Evolutionary conservation across 2,329 filamentous ascomycete genomes (phyloP).

Genomic region (Purpureocillium takamizusanense): DNA sequence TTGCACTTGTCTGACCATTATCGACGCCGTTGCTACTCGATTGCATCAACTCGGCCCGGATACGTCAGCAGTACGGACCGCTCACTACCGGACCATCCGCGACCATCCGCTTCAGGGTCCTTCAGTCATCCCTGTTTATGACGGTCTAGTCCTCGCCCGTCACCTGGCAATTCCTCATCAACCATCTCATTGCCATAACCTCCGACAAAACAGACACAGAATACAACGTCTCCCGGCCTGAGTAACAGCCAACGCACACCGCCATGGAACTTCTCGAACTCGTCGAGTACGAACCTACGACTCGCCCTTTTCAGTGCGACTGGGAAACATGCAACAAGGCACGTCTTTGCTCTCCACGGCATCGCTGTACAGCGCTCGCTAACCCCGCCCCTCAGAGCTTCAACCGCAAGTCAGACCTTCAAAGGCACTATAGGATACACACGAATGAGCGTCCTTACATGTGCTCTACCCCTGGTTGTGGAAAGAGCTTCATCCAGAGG

Average conservation of each 20-base stretch:
- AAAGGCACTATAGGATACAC: conserved; percentile 63
- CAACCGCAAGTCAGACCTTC: conserved; percentile 63
- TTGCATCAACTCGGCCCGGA: neutral
- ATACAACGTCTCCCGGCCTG: too few species aligned
- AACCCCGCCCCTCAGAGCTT: conserved; percentile 47
- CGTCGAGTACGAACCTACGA: conserved; percentile 53
- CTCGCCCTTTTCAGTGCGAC: conserved; percentile 55
- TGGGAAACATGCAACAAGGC: conserved; percentile 57
- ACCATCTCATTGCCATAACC: too few species aligned
- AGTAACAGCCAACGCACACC: neutral
- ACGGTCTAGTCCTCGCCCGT: too few species aligned
- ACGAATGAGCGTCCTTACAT: conserved; percentile 62
- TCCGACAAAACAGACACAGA: too few species aligned
- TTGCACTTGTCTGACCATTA: neutral
- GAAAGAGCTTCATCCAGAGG: conserved; percentile 63
- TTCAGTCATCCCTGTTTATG: too few species aligned
- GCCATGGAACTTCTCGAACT: conserved; percentile 56
- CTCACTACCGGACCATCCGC: too few species aligned
- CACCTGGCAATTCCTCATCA: too few species aligned
- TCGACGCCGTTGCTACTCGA: neutral
- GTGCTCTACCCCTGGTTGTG: conserved; percentile 51
- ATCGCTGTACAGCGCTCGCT: neutral
- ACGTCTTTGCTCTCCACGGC: conserved; percentile 13
- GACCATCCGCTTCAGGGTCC: neutral
- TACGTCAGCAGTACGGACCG: neutral